phyloP scores from a whole-genome alignment of 1,284 basidiomycete genomes.

The Inonotus hispidus region DNA sequence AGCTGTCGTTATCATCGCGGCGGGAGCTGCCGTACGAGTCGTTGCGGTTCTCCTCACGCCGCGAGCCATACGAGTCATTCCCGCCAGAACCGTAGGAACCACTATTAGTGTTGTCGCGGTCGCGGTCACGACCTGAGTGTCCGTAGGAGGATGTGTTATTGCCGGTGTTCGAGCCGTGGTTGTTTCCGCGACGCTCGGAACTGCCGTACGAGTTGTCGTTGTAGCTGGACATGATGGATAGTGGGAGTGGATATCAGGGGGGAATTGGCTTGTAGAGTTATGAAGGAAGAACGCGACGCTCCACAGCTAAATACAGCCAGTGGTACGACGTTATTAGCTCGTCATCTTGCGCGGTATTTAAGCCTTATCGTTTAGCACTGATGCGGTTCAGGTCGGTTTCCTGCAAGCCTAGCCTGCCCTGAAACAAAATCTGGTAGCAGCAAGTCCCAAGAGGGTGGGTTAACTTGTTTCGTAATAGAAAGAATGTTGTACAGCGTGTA shows the following conservation, averaged over 20 bases:
- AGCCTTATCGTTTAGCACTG: background rate
- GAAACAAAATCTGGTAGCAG: background rate
- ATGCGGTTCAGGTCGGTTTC: background rate
- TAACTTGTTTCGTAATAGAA: background rate
- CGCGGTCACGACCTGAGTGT: background rate
- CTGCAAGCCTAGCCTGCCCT: background rate
- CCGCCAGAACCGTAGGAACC: background rate
- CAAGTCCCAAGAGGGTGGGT: background rate
- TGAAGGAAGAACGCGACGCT: background rate
- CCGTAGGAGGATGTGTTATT: background rate
- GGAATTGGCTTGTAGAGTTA: background rate
- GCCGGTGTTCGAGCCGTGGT: background rate
- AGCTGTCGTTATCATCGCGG: slow-evolving; percentile 1
- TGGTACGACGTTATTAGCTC: background rate
- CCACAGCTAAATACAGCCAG: background rate
- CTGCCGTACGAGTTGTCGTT: background rate
- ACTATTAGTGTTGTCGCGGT: background rate
- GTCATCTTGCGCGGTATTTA: background rate
- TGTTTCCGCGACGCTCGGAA: background rate
- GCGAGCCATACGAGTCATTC: background rate
- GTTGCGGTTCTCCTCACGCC: background rate
- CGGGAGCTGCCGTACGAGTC: background rate
- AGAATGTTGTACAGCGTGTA: too few species aligned
- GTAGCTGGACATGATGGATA: background rate
- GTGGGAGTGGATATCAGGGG: background rate